Evolutionary conservation across 495 filamentous ascomycete species (phyloP), one percentile per base, ranked within the genome.

Genomic region (Aspergillus homomorphus): DNA sequence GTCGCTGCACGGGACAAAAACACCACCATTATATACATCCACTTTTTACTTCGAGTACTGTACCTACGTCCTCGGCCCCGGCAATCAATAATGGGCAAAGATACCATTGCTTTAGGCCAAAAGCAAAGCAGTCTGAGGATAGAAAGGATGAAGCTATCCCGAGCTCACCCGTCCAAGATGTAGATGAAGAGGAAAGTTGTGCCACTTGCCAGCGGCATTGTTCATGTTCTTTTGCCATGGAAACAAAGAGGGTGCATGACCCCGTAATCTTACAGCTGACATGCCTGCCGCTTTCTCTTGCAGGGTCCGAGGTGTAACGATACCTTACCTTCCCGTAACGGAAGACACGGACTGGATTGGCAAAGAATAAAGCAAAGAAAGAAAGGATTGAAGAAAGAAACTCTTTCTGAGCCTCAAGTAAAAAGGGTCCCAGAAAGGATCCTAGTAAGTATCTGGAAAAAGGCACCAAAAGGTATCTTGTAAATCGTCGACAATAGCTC

Each of bases 141-240:
- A n/a, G n/a, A n/a, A n/a, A n/a, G n/a, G n/a, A n/a, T n/a, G n/a
- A n/a, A n/a, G n/a, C n/a, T n/a, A n/a, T n/a, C n/a, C n/a, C n/a
- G n/a, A n/a, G n/a, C n/a, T n/a, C n/a, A n/a, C n/a, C n/a, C n/a
- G 3, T 28, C 26, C 26, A 12, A 38, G 33, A 12, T 7, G 33
- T 2, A 12, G 33, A 38, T 2, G 33, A 14, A 38, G 33, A 10
- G 33, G 4, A 45, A 45, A 15, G 49, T 45, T 20, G 9, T 46
- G n/a, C n/a, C 45, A 46, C 10, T 19, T 20, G 23, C 28, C n/a
- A n/a, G 19, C 46, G 26, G 48, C 48, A 51, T 24, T 28, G 28
- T 51, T 26, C 22, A 18, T 16, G 48, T 19, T 12, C 48, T 26
- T 61, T 26, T 61, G 59, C 50, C 49, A 61, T 57, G 41, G 54